These are phyloP conservation scores for Cercophora scortea DNA, from an alignment of 495 filamentous ascomycete genomes.

Conservation along the genomic window DNA sequence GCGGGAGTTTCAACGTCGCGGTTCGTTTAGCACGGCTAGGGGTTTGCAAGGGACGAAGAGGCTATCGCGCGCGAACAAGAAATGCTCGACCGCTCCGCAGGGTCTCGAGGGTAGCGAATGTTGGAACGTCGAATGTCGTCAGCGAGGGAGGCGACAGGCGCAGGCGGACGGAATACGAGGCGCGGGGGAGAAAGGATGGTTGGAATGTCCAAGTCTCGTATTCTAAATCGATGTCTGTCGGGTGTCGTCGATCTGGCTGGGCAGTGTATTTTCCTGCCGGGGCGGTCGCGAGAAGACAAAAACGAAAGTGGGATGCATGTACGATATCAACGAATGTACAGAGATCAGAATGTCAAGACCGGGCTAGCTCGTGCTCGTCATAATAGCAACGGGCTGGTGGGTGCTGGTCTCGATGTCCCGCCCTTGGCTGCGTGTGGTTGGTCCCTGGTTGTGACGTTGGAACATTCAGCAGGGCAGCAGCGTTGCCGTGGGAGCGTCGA, in stretches of 20 bases:
- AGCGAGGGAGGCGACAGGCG: too few species aligned
- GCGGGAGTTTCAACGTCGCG: neutral
- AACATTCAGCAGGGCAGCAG: slow-evolving; percentile 1
- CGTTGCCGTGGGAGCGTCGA: neutral
- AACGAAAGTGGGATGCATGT: slow-evolving; percentile 18
- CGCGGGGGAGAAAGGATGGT: too few species aligned
- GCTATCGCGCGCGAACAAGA: too few species aligned
- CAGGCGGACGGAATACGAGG: too few species aligned
- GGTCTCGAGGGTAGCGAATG: too few species aligned
- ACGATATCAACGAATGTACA: slow-evolving; percentile 18
- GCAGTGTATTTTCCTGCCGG: neutral
- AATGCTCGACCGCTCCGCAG: too few species aligned
- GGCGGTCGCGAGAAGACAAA: slow-evolving; percentile 2
- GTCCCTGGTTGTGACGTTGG: slow-evolving; percentile 15
- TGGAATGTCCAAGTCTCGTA: too few species aligned
- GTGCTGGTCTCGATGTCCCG: too few species aligned
- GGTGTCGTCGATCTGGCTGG: neutral
- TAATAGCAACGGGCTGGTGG: neutral
- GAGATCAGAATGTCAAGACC: slow-evolving; percentile 4
- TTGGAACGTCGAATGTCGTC: too few species aligned
- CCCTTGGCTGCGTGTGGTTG: slow-evolving; percentile 7
- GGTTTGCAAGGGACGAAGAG: neutral
- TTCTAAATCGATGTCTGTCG: neutral
- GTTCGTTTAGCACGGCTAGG: neutral
- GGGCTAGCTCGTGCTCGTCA: neutral